phyloP scores from a whole-genome alignment of 176 grass and related monocot species.

The Puccinellia tenuiflora region DNA sequence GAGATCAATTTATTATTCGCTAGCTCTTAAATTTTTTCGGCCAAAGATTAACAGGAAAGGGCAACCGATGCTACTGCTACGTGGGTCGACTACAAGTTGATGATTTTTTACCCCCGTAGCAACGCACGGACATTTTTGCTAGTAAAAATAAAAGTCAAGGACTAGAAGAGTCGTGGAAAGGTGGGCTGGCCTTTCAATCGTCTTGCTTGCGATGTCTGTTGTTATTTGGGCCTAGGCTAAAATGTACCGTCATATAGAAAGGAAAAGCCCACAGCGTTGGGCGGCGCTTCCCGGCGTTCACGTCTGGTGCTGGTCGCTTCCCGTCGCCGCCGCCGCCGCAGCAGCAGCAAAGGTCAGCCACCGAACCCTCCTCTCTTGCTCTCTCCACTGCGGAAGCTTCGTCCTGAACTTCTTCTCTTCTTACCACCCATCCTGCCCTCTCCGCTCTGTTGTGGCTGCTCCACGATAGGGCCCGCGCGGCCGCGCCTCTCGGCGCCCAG shows the following conservation, averaged over 20 bases:
- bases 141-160: too few relatives aligned
- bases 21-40: too few relatives aligned
- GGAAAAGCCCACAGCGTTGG: neutral
- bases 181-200: neutral
- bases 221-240: neutral
- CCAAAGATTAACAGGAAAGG: too few relatives aligned
- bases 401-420: neutral
- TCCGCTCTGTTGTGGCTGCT: neutral
- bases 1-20: too few relatives aligned
- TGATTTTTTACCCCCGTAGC: too few relatives aligned
- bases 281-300: neutral
- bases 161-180: too few relatives aligned
- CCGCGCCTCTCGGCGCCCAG: neutral
- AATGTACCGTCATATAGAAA: neutral
- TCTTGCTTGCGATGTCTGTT: too few relatives aligned
- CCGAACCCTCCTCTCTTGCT: neutral
- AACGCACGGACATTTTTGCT: too few relatives aligned
- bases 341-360: neutral
- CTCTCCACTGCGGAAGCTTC: neutral
- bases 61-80: too few relatives aligned
- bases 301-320: neutral
- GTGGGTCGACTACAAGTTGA: too few relatives aligned
- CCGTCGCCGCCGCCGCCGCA: neutral
- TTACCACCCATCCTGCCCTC: neutral
- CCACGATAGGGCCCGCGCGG: neutral